Percentiles rank a stretch among this genome's conserved stretches.
Conservation (phyloP, 495 filamentous ascomycete species). For the Xylaria flabelliformis region DNA sequence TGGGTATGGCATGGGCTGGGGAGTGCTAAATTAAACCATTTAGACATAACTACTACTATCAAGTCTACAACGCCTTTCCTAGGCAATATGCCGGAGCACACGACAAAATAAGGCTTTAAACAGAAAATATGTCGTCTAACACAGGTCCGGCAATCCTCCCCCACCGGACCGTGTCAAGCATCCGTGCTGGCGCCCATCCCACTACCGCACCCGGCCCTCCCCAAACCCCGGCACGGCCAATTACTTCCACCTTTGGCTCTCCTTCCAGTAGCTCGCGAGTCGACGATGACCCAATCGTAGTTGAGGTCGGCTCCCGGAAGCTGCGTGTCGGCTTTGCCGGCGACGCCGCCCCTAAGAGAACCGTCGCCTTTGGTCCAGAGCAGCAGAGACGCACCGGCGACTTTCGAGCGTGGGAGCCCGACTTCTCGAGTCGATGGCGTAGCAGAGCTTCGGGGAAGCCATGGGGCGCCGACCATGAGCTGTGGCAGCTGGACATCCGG, state of each 20-base stretch:
- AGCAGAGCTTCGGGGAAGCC: slow-evolving; percentile 52
- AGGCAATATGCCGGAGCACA: slow-evolving; percentile 30
- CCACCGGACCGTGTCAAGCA: slow-evolving; percentile 59
- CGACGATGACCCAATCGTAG: slow-evolving; percentile 82
- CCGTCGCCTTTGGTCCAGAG: slow-evolving; percentile 72
- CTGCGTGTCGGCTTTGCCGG: slow-evolving; percentile 86
- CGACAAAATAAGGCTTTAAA: neutral
- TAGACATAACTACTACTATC: no score
- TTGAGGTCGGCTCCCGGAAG: slow-evolving; percentile 82
- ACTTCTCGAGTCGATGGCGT: slow-evolving; percentile 55
- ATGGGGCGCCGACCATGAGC: slow-evolving; percentile 77
- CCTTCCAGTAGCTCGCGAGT: slow-evolving; percentile 71
- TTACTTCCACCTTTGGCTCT: slow-evolving; percentile 71
- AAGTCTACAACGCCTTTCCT: neutral
- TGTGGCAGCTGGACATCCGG: slow-evolving; percentile 80
- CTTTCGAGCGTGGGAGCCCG: slow-evolving; percentile 72
- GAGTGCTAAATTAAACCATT: neutral
- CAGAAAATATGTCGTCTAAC: slow-evolving; percentile 40
- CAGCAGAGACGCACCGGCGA: slow-evolving; percentile 80
- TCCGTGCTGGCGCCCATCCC: slow-evolving; percentile 49
- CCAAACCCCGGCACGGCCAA: slow-evolving; percentile 65
- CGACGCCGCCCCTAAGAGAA: slow-evolving; percentile 74
- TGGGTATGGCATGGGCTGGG: neutral
- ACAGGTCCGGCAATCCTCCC: slow-evolving; percentile 42
- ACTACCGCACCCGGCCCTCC: slow-evolving; percentile 41